A percentile compares a stretch with the other conserved stretches of the same genome.
phyloP scores from a whole-genome alignment of 1,284 basidiomycete species.

The Polyporus tsugae region DNA sequence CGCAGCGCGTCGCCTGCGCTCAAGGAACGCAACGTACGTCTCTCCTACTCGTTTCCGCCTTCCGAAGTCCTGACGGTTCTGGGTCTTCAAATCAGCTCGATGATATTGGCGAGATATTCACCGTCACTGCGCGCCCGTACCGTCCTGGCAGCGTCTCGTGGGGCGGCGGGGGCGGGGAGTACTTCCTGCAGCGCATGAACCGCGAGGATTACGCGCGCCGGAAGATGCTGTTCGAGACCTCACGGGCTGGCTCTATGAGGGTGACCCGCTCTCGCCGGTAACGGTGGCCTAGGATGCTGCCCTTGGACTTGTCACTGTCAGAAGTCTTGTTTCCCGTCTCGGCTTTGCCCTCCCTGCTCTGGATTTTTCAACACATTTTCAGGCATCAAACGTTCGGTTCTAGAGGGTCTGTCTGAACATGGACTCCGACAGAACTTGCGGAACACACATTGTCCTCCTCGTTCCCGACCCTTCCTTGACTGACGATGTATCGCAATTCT shows the following conservation, averaged over 20 bases:
- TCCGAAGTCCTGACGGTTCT: neutral
- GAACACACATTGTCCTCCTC: neutral
- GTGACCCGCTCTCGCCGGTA: constrained; percentile 37
- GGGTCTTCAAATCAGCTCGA: constrained; percentile 53
- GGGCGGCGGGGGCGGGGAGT: constrained; percentile 71
- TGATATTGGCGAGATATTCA: constrained; percentile 79
- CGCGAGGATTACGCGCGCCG: constrained; percentile 70
- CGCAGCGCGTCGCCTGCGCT: constrained; percentile 32
- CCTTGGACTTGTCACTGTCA: neutral
- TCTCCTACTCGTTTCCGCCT: constrained; percentile 3
- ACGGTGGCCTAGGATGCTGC: constrained; percentile 1
- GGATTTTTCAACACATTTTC: no score
- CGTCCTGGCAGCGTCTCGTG: constrained; percentile 78
- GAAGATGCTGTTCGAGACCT: constrained; percentile 34
- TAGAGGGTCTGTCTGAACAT: neutral
- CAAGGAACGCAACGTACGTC: constrained; percentile 58
- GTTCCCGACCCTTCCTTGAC: neutral
- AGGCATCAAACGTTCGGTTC: neutral
- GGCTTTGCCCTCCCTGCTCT: no score
- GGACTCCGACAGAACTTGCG: no score
- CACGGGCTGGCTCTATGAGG: constrained; percentile 33
- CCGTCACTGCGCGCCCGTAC: constrained; percentile 72
- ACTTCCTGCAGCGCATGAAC: constrained; percentile 79
- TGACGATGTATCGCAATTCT: neutral
- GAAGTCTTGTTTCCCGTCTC: neutral